phyloP scores from a whole-genome alignment of 164 flowering plant species.

The Magnolia changhungtana region DNA sequence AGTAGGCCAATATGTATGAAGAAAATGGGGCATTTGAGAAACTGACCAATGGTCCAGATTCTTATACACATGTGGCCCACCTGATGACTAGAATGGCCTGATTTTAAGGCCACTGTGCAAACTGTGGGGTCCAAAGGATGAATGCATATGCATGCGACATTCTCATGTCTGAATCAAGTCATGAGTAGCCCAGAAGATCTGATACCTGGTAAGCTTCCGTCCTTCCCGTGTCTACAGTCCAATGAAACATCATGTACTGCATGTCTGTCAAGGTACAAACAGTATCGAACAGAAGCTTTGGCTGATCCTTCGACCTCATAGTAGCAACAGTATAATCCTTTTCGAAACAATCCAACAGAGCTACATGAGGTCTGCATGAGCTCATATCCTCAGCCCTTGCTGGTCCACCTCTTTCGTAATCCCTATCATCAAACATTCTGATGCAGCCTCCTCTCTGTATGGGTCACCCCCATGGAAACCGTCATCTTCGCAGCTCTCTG shows the following conservation, averaged over 20 bases:
- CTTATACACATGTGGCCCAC: too few relatives aligned
- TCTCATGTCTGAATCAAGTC: too few relatives aligned
- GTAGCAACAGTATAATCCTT: slow-evolving; percentile 39
- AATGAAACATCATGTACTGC: slow-evolving; percentile 56
- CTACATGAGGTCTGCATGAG: slow-evolving; percentile 26
- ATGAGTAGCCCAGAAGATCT: too few relatives aligned
- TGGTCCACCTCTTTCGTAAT: slow-evolving; percentile 27
- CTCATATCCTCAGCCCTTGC: neutral
- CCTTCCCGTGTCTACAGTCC: slow-evolving; percentile 30
- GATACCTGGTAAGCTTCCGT: slow-evolving; percentile 50
- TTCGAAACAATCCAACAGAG: slow-evolving; percentile 31
- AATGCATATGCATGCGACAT: too few relatives aligned
- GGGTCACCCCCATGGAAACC: slow-evolving; percentile 21
- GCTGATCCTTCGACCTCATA: slow-evolving; percentile 37
- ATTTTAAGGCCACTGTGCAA: too few relatives aligned
- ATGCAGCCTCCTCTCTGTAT: slow-evolving; percentile 45
- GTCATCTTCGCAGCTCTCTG: slow-evolving; percentile 18
- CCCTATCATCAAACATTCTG: slow-evolving; percentile 54
- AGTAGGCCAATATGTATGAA: too few relatives aligned
- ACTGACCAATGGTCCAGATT: too few relatives aligned
- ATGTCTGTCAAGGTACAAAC: slow-evolving; percentile 51
- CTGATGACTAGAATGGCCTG: too few relatives aligned
- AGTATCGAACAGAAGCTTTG: slow-evolving; percentile 48
- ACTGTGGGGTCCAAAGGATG: too few relatives aligned
- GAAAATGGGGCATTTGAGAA: too few relatives aligned